Conservation (phyloP, 129 eudicot species). For the Glebionis coronaria region DNA sequence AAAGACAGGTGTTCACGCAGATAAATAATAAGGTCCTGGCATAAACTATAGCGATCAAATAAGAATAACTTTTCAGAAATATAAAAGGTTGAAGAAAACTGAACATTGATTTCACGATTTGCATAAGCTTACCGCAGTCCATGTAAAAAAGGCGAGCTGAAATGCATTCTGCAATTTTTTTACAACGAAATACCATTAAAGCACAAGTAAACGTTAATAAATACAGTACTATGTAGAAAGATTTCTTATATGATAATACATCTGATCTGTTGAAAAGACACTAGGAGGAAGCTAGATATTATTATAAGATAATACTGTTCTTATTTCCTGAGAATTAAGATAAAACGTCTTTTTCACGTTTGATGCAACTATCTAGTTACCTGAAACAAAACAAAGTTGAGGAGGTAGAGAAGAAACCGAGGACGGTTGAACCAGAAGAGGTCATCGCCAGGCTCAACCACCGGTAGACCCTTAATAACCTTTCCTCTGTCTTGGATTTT, state of each 20-base stretch:
- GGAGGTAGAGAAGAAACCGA: conserved; percentile 49
- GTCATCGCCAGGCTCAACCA: conserved; percentile 54
- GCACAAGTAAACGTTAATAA: background rate
- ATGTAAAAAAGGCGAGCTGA: conserved; percentile 59
- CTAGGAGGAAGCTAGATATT: too few species aligned
- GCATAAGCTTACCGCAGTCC: conserved; percentile 50
- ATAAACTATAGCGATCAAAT: too few species aligned
- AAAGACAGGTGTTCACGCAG: background rate
- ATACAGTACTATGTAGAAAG: background rate
- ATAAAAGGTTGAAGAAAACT: background rate
- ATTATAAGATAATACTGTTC: too few species aligned
- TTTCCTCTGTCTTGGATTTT: conserved; percentile 49
- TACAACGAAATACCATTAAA: conserved; percentile 3
- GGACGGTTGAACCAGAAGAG: conserved; percentile 83
- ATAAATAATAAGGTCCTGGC: too few species aligned
- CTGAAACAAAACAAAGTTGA: conserved; percentile 63
- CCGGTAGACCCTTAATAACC: conserved; percentile 51
- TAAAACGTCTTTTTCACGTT: too few species aligned
- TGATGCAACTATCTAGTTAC: conserved; percentile 19
- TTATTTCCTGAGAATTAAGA: too few species aligned
- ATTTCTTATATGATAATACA: too few species aligned
- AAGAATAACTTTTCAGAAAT: background rate
- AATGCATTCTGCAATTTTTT: conserved; percentile 53
- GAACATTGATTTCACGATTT: background rate
- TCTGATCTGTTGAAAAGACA: too few species aligned